phyloP scores from a whole-genome alignment of 352 stramenopile species.

The Phytophthora brassicae region DNA sequence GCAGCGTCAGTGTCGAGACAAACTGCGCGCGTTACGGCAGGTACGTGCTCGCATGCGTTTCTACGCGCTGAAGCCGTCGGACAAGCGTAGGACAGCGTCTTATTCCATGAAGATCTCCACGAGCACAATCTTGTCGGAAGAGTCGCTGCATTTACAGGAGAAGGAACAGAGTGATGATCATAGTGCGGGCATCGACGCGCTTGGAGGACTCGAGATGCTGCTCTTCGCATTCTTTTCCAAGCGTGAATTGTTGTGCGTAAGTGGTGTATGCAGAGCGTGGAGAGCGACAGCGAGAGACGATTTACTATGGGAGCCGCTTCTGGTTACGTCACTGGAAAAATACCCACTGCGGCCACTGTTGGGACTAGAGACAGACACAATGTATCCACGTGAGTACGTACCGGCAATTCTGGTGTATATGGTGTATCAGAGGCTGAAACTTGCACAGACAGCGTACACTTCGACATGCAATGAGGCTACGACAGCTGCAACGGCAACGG shows the following conservation, averaged over 20 bases:
- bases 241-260: slow-evolving; percentile 46
- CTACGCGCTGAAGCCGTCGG: slow-evolving; percentile 12
- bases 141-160: slow-evolving; percentile 9
- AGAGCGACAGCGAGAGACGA: slow-evolving; percentile 51
- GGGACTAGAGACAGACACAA: slow-evolving; percentile 34
- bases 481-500: neutral
- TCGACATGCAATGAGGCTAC: neutral
- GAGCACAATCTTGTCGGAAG: slow-evolving; percentile 55
- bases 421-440: slow-evolving; percentile 56
- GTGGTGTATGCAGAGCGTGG: slow-evolving; percentile 62
- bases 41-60: slow-evolving; percentile 59
- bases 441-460: slow-evolving; percentile 29
- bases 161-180: slow-evolving; percentile 10
- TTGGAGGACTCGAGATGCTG: slow-evolving; percentile 62
- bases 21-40: slow-evolving; percentile 53
- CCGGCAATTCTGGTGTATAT: slow-evolving; percentile 78
- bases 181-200: slow-evolving; percentile 43
- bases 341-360: slow-evolving; percentile 69
- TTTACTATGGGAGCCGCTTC: slow-evolving; percentile 66
- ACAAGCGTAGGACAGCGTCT: neutral
- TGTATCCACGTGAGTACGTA: slow-evolving; percentile 20
- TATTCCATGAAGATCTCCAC: slow-evolving; percentile 59
- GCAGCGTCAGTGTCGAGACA: slow-evolving; percentile 55
- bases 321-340: slow-evolving; percentile 56
- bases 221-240: slow-evolving; percentile 60